Evolutionary conservation across 2,329 filamentous ascomycete genomes (phyloP).

Genomic region (Westerdykella sp.): DNA sequence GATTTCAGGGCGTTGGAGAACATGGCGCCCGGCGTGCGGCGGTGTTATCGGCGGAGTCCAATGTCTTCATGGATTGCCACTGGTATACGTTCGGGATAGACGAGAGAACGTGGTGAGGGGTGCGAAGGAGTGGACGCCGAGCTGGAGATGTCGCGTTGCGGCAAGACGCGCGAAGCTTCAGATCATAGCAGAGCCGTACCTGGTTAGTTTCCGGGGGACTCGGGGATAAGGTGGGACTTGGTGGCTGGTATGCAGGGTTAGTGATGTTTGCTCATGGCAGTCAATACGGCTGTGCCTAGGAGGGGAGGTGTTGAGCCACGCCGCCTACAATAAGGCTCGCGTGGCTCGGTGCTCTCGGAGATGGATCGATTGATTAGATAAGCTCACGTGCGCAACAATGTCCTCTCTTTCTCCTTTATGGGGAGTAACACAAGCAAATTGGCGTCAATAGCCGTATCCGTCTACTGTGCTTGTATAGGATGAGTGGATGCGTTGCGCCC

Average conservation of each 20-base stretch:
- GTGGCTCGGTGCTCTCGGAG: too few species aligned
- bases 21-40: constrained; percentile 53
- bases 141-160: constrained; percentile 1
- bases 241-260: too few species aligned
- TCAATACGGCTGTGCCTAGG: too few species aligned
- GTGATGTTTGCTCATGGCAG: too few species aligned
- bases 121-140: constrained; percentile 13
- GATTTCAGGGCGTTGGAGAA: constrained; percentile 92
- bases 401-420: not conserved
- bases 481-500: constrained; percentile 14
- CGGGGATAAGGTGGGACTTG: too few species aligned
- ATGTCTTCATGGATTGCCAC: constrained; percentile 23
- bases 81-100: constrained; percentile 5
- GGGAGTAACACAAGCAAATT: not conserved
- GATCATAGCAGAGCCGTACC: too few species aligned
- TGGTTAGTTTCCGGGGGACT: too few species aligned
- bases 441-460: constrained; percentile 28
- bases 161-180: too few species aligned
- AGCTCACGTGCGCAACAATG: not conserved
- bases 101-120: constrained; percentile 8
- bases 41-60: constrained; percentile 12
- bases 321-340: too few species aligned
- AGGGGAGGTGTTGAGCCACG: too few species aligned
- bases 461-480: constrained; percentile 1
- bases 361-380: not conserved